A percentile compares a stretch with the other conserved stretches of the same genome.
Evolutionary conservation across 108 stramenopile species (phyloP).

Genomic region (Discostella stelligeroides): DNA sequence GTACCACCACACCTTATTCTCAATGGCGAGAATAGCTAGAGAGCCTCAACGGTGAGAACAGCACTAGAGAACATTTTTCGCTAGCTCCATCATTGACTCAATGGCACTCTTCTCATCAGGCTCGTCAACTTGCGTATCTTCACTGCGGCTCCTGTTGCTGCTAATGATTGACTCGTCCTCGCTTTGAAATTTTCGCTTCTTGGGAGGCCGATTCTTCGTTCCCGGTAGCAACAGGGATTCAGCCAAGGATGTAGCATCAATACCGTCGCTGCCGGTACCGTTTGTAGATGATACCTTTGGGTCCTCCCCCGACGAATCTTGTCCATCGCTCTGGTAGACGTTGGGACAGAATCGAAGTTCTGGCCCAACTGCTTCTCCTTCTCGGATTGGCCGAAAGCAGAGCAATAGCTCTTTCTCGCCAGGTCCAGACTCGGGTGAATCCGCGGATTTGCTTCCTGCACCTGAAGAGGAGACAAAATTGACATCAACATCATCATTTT

Average conservation of each 20-base stretch:
- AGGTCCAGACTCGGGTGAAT: constrained; percentile 15
- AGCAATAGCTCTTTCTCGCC: constrained; percentile 68
- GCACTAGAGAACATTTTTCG: constrained; percentile 5
- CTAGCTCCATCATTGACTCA: constrained; percentile 56
- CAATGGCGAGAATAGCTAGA: too few relatives aligned
- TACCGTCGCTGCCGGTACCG: background rate
- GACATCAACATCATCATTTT: constrained; percentile 53
- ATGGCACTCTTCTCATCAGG: constrained; percentile 59
- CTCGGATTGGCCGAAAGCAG: constrained; percentile 79
- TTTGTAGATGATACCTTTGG: constrained; percentile 3
- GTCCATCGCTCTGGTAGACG: constrained; percentile 1
- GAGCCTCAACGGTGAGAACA: too few relatives aligned
- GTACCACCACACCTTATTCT: too few relatives aligned
- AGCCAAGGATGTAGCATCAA: constrained; percentile 9
- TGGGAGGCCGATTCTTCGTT: constrained; percentile 23
- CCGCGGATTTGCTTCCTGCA: constrained; percentile 12
- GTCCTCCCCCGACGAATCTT: background rate
- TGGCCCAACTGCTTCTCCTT: constrained; percentile 69
- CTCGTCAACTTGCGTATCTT: background rate
- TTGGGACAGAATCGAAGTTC: constrained; percentile 54
- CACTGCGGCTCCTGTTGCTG: constrained; percentile 2
- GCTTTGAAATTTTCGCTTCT: constrained; percentile 25
- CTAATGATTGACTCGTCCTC: background rate
- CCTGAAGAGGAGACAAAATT: constrained; percentile 16
- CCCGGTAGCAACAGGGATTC: background rate